Percentiles rank a stretch among this genome's conserved stretches.
These are phyloP conservation scores for Scheffersomyces illinoinensis DNA, from an alignment of 1,139 yeast genomes.

Conservation along the genomic window DNA sequence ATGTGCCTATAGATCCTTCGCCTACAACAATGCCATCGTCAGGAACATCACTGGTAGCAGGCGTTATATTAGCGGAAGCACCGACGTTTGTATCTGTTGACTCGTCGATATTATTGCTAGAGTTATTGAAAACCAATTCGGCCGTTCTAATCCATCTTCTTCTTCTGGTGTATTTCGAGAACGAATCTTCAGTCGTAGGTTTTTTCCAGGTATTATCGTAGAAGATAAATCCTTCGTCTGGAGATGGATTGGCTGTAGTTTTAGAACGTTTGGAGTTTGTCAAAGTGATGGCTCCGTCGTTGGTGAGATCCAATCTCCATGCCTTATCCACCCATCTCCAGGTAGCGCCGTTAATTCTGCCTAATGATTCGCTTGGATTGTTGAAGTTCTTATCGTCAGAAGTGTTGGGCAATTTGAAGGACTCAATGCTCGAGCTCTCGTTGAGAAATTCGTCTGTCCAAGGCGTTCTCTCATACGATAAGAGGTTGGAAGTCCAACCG, in stretches of 20 bases:
- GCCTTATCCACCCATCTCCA: conserved; percentile 96
- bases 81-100: neutral
- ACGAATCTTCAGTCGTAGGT: conserved; percentile 86
- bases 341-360: conserved; percentile 62
- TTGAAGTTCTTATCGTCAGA: conserved; percentile 29
- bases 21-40: conserved; percentile 8
- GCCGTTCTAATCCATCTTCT: conserved; percentile 97
- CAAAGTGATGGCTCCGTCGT: conserved; percentile 80
- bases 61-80: neutral
- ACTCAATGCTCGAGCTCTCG: conserved; percentile 75
- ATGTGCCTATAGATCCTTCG: neutral
- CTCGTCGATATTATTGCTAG: conserved; percentile 2
- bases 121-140: conserved; percentile 59
- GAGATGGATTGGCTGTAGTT: conserved; percentile 73
- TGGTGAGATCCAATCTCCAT: conserved; percentile 88
- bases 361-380: conserved; percentile 31
- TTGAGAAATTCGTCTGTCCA: conserved; percentile 97
- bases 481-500: conserved; percentile 93
- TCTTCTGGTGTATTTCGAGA: conserved; percentile 87
- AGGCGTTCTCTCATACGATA: conserved; percentile 90
- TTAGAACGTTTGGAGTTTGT: conserved; percentile 62
- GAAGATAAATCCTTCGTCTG: conserved; percentile 85
- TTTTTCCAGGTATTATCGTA: conserved; percentile 94
- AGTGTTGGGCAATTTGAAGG: conserved; percentile 78
- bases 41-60: conserved; percentile 2